Evolutionary conservation across 2,329 filamentous ascomycete species (phyloP), one percentile per base, ranked within the genome.

Genomic region (Hypoxylon sp.): DNA sequence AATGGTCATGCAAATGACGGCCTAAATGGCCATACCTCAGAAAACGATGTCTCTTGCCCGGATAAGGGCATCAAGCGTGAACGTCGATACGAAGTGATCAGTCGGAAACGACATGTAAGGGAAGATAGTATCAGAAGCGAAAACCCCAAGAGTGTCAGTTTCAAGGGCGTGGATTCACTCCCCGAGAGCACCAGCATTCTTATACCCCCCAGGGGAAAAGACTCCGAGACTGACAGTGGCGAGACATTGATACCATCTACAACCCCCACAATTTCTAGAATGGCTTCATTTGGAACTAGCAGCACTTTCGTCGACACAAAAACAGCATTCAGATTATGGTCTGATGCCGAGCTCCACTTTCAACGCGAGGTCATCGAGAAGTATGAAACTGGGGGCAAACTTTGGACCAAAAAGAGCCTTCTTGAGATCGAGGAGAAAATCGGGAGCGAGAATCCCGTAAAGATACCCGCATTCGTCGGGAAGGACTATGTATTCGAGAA

Each of bases 351-450:
- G 11, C 66, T 71, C 51, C 10, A 55, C 13, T 29, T 48, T n/a
- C 69, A 71, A 29, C 52, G 66, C 14, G 14, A 59, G n/a, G 66
- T 69, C 33, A 69, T 71, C 44, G 59, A 63, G n/a, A 63, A 64
- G 29, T 71, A 71, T 35, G 60, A 52, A 22, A 31, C 52, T 5
- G 69, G 66, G 6, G n/a, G 22, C 11, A 50, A 17, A 5, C 57
- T 71, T 5, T 71, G 69, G 69, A 71, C 69, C n/a, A 63, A 59
- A 19, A 31, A 59, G 9, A 24, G 10, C 2, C 62, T 71, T 3
- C 2, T 44, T 17, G 26, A 9, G n/a, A 39, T 71, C 3, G 69
- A 71, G 37, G 19, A 53, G 1, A 17, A 47, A 11, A 59, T 69
- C 1, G 10, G 13, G 26, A 35, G 11, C 1, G 19, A 26, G 9